These are phyloP conservation scores for Phytophthora tubulina DNA, from an alignment of 352 stramenopile species.

Conservation along the genomic window DNA sequence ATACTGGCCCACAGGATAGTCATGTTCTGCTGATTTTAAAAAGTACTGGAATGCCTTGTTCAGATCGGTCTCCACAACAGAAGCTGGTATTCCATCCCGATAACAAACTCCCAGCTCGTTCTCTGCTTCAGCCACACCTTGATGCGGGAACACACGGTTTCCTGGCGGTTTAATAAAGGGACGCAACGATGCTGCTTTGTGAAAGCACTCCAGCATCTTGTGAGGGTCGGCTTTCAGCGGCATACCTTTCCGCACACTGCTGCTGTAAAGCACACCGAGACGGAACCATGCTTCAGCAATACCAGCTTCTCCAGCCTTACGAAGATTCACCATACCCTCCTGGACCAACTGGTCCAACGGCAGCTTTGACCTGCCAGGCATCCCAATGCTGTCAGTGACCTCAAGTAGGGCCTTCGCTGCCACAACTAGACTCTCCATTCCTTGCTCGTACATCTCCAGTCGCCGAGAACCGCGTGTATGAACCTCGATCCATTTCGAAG, in stretches of 20 bases:
- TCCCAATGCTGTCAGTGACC: conserved; percentile 38
- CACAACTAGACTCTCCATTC: conserved; percentile 32
- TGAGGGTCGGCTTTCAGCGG: conserved; percentile 32
- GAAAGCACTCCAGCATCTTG: conserved; percentile 47
- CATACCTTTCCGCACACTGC: conserved; percentile 29
- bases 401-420: conserved; percentile 35
- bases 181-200: conserved; percentile 41
- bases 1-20: conserved; percentile 47
- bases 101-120: conserved; percentile 51
- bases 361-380: conserved; percentile 22
- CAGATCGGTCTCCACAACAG: conserved; percentile 26
- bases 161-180: conserved; percentile 48
- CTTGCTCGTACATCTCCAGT: conserved; percentile 36
- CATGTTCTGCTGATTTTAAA: conserved; percentile 46
- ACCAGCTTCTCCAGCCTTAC: conserved; percentile 42
- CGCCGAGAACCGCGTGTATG: conserved; percentile 28
- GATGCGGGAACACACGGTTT: conserved; percentile 38
- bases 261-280: conserved; percentile 49
- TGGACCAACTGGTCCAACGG: conserved; percentile 26
- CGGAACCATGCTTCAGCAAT: conserved; percentile 53
- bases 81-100: conserved; percentile 39
- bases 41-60: conserved; percentile 46
- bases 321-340: conserved; percentile 35
- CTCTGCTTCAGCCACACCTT: conserved; percentile 50
- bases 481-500: conserved; percentile 41